Conservation (phyloP, 2,329 filamentous ascomycete species). For the Ceratocystiopsis brevicomis region DNA sequence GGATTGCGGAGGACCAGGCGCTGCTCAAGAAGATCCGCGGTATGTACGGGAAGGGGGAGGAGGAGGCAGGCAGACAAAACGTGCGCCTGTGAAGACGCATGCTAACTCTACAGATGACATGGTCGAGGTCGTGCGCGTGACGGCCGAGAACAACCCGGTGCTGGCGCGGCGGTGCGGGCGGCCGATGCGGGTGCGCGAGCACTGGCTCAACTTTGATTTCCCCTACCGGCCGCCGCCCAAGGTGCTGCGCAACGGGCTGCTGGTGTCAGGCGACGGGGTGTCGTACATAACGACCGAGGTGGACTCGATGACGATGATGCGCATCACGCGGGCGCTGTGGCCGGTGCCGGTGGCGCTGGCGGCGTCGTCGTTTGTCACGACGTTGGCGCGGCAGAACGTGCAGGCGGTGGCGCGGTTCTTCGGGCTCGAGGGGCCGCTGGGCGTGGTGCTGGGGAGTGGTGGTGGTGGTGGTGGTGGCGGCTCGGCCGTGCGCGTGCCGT, state of each 20-base stretch:
- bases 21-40: conserved; percentile 27
- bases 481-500: no score
- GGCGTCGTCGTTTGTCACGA: conserved; percentile 31
- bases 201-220: conserved; percentile 44
- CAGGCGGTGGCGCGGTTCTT: conserved; percentile 25
- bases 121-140: conserved; percentile 21
- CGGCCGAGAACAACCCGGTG: conserved; percentile 24
- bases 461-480: background rate
- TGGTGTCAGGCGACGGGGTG: conserved; percentile 4
- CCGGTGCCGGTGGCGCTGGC: conserved; percentile 32
- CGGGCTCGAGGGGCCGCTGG: conserved; percentile 18
- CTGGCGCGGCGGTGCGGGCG: conserved; percentile 27
- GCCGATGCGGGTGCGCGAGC: conserved; percentile 27
- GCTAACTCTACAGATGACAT: conserved; percentile 21
- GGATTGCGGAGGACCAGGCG: conserved; percentile 33
- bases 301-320: conserved; percentile 12
- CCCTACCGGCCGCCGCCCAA: conserved; percentile 39
- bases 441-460: background rate
- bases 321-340: conserved; percentile 30
- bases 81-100: background rate
- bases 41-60: background rate
- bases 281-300: conserved; percentile 6
- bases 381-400: conserved; percentile 26
- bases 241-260: conserved; percentile 27
- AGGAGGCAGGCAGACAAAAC: no score